A percentile compares a stretch with the other conserved stretches of the same genome.
phyloP scores from a whole-genome alignment of 345 rosid genomes.

The Cardiospermum halicacabum region DNA sequence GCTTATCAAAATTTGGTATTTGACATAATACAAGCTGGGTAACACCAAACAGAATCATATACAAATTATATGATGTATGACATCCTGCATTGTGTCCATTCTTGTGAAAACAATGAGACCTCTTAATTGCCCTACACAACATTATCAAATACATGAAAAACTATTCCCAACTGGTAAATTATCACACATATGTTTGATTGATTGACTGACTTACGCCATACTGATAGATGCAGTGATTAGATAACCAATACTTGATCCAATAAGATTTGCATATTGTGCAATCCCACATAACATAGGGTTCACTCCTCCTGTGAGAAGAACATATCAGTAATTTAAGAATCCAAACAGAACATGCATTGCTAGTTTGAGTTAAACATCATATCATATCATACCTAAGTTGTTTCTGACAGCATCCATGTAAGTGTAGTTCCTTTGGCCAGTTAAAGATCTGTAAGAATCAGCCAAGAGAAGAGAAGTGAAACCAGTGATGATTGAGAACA shows the following conservation, averaged over 20 bases:
- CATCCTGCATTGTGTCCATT: conserved; percentile 55
- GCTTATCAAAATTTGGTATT: conserved; percentile 77
- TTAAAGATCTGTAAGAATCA: conserved; percentile 39
- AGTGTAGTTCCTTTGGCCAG: conserved; percentile 42
- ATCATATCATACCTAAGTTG: conserved; percentile 52
- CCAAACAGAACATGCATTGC: background rate
- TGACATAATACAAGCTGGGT: conserved; percentile 72
- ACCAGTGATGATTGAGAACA: conserved; percentile 62
- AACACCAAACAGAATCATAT: conserved; percentile 55
- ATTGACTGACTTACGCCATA: conserved; percentile 94
- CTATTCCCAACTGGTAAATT: too few relatives aligned
- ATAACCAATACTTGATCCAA: conserved; percentile 65
- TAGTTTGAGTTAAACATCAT: too few relatives aligned
- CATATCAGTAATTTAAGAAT: background rate
- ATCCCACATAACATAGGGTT: conserved; percentile 55
- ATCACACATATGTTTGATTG: too few relatives aligned
- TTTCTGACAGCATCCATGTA: conserved; percentile 12
- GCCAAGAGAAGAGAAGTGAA: conserved; percentile 75
- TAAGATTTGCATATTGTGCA: conserved; percentile 64
- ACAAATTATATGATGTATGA: conserved; percentile 44
- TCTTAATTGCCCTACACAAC: conserved; percentile 61
- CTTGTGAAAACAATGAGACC: conserved; percentile 73
- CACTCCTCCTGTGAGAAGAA: conserved; percentile 38
- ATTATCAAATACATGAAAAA: background rate
- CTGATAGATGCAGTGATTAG: conserved; percentile 90